phyloP scores from a whole-genome alignment of 129 eudicot species.

The Artemisia tridentata region DNA sequence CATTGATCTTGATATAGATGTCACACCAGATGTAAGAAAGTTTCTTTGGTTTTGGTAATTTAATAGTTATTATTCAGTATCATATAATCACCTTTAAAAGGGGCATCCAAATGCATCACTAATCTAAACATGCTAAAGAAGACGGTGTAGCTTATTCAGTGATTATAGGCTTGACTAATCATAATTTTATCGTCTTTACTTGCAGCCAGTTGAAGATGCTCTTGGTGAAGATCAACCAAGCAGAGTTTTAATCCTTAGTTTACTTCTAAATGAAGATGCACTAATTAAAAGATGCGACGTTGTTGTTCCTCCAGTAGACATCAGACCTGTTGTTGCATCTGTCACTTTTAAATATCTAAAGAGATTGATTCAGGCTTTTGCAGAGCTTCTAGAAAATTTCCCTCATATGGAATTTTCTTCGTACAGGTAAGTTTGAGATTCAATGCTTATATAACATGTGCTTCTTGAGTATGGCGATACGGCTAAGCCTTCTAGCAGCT shows the following conservation, averaged over 20 bases:
- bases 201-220: constrained; percentile 92
- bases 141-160: no score
- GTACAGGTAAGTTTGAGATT: no score
- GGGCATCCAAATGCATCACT: no score
- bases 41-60: no score
- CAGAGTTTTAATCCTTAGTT: constrained; percentile 82
- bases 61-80: no score
- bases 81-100: not conserved
- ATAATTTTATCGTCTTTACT: constrained; percentile 1
- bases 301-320: constrained; percentile 60
- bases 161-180: constrained; percentile 3
- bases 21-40: no score
- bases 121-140: not conserved
- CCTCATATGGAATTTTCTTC: no score
- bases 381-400: no score
- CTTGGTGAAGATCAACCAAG: constrained; percentile 62
- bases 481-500: no score
- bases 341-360: constrained; percentile 72
- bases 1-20: no score
- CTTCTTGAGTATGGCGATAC: no score
- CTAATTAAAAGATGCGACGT: constrained; percentile 66
- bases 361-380: constrained; percentile 77
- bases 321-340: constrained; percentile 74
- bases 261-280: constrained; percentile 74
- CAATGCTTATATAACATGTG: no score